phyloP scores from a whole-genome alignment of 2,329 filamentous ascomycete species.

The Pezicula radicicola region DNA sequence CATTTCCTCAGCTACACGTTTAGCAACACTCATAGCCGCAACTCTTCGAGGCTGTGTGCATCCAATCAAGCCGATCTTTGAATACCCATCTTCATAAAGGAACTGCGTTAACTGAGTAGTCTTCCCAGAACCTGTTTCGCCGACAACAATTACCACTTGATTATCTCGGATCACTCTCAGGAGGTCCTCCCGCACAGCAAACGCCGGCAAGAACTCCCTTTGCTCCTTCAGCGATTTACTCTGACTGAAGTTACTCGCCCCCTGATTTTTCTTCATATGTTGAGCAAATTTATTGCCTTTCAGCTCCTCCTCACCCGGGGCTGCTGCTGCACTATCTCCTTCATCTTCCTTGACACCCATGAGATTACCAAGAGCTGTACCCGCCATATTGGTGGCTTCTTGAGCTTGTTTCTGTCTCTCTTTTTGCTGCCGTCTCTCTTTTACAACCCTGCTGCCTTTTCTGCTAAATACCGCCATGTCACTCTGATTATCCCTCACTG shows the following conservation, averaged over 20 bases:
- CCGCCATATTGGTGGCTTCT: conserved; percentile 88
- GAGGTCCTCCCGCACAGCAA: conserved; percentile 92
- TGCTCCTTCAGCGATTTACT: conserved; percentile 90
- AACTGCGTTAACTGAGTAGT: conserved; percentile 98
- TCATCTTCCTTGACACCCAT: conserved; percentile 95
- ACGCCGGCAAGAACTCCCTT: conserved; percentile 88
- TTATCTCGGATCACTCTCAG: conserved; percentile 92
- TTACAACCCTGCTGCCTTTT: conserved; percentile 91
- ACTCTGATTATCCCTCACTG: conserved; percentile 89
- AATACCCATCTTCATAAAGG: conserved; percentile 92
- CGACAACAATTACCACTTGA: conserved; percentile 94
- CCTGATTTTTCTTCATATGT: conserved; percentile 83
- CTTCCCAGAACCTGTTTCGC: conserved; percentile 96
- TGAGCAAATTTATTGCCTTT: conserved; percentile 76
- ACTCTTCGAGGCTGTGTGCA: conserved; percentile 96
- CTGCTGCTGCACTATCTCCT: conserved; percentile 82
- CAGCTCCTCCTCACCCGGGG: conserved; percentile 67
- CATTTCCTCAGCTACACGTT: conserved; percentile 98
- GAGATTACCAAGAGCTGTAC: conserved; percentile 88
- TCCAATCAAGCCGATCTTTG: conserved; percentile 82
- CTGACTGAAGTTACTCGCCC: conserved; percentile 87
- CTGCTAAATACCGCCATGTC: conserved; percentile 98
- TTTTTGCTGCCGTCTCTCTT: conserved; percentile 85
- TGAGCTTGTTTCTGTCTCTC: conserved; percentile 93
- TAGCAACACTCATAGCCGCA: conserved; percentile 97